Percentiles rank a stretch among this genome's conserved stretches.
These are phyloP conservation scores for Cercospora sojina DNA, from an alignment of 2,329 filamentous ascomycete genomes.

Conservation along the genomic window DNA sequence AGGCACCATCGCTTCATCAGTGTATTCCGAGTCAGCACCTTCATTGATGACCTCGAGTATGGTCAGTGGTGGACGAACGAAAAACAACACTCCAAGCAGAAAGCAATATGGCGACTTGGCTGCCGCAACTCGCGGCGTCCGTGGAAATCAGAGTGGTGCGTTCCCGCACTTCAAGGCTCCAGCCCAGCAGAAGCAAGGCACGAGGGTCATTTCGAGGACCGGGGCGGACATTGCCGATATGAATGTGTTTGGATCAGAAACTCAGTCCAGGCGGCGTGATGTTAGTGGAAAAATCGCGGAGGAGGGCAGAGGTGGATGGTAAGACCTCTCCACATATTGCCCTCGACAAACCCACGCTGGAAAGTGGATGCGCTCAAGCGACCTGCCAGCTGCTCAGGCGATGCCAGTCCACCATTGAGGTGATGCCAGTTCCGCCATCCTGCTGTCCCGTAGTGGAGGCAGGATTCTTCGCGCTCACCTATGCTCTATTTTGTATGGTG, in stretches of 20 bases:
- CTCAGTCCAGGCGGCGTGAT: constrained; percentile 52
- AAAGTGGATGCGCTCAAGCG: constrained; percentile 2
- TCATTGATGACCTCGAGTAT: constrained; percentile 23
- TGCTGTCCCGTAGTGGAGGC: constrained; percentile 9
- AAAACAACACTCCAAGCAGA: constrained; percentile 40
- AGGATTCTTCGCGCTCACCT: constrained; percentile 7
- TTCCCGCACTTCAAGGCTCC: constrained; percentile 20
- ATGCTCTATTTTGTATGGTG: constrained; percentile 1
- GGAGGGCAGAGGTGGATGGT: constrained; percentile 57
- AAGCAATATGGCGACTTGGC: constrained; percentile 51
- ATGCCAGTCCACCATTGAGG: constrained; percentile 17
- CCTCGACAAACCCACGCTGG: constrained; percentile 1
- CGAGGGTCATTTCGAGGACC: constrained; percentile 47
- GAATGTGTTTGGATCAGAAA: constrained; percentile 32
- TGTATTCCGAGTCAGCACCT: constrained; percentile 39
- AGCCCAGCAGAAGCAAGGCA: constrained; percentile 23
- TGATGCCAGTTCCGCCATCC: constrained; percentile 16
- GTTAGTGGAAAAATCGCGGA: constrained; percentile 73
- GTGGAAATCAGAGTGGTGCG: constrained; percentile 22
- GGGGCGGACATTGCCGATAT: constrained; percentile 48
- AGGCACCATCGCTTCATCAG: constrained; percentile 33
- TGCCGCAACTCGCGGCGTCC: constrained; percentile 43
- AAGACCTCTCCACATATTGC: constrained; percentile 11
- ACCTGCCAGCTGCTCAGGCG: constrained; percentile 11
- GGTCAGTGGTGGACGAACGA: constrained; percentile 5